Base-by-base conservation (phyloP, 73 alveolate species). In the Stentor coeruleus region DNA sequence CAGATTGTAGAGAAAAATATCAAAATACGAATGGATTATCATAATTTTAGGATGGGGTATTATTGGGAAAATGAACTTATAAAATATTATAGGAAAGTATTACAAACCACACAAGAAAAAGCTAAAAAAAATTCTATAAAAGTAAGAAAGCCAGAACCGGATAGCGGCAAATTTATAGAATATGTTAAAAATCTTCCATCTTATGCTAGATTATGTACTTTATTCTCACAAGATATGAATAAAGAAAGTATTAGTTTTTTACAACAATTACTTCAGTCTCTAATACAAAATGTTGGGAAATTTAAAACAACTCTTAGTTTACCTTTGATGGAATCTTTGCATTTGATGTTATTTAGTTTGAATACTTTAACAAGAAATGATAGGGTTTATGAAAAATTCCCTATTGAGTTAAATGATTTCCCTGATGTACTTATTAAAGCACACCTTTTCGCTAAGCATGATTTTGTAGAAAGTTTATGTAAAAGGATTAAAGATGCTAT, bases 11-110 rank as follows among this genome's bases (percentile, higher is more conserved):
- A 1, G 0, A 0, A 66, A 40, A 66, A 31, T 20, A 2, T 66
- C 33, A 40, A 66, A 15, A 66, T 33, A 33, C 0, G 79, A 2
- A 20, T 20, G 14, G 79, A 33, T 26, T 66, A 26, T 31, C n/a
- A 31, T 66, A 40, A 20, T 66, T 66, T 66, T 66, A 37, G 79
- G 33, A 20, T 20, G n/a, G 79, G 79, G 41, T 66, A 26, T 31
- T 28, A 66, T 20, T 66, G n/a, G n/a, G 79, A 66, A 11, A 66
- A 20, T 66, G n/a, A 26, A 20, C 11, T 66, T 20, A 33, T 66
- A 20, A 33, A 20, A 0, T 66, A 28, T 2, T 66, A 66, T 66
- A 20, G 40, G 41, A 26, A 66, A 66, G 11, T 40, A 20, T 20
- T 66, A 1, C 36, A 66, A 31, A 20, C 20, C n/a, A 20, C 33